Evolutionary conservation across 495 filamentous ascomycete genomes (phyloP).

Genomic region (Neurospora terricola): DNA sequence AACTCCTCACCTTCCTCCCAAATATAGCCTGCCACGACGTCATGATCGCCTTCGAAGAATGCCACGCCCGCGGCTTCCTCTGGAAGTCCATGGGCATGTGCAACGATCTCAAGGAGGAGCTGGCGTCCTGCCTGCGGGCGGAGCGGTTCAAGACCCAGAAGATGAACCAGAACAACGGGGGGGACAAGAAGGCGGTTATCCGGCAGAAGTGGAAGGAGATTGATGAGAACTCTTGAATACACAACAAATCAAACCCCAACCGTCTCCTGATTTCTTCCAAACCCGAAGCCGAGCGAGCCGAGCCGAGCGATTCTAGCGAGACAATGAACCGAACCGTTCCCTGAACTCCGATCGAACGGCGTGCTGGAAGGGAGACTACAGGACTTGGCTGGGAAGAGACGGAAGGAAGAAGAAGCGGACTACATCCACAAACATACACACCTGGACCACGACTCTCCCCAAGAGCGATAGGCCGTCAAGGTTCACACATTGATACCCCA

Average conservation of each 20-base stretch:
- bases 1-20: not conserved
- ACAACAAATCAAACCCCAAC: too few species aligned
- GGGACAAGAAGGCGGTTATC: slow-evolving; percentile 55
- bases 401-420: too few species aligned
- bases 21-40: slow-evolving; percentile 72
- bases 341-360: too few species aligned
- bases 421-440: too few species aligned
- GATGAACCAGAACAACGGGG: slow-evolving; percentile 63
- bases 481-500: too few species aligned
- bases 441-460: too few species aligned
- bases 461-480: too few species aligned
- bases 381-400: too few species aligned
- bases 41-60: slow-evolving; percentile 88
- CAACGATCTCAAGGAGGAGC: slow-evolving; percentile 70
- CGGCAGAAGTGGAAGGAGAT: slow-evolving; percentile 73
- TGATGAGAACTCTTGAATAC: slow-evolving; percentile 58
- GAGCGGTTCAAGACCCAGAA: slow-evolving; percentile 69
- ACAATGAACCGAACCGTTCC: too few species aligned
- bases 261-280: too few species aligned
- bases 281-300: too few species aligned
- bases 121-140: slow-evolving; percentile 71
- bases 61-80: slow-evolving; percentile 84
- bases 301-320: not conserved
- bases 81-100: slow-evolving; percentile 83
- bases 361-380: too few species aligned